Base-by-base conservation (phyloP, 139 green algal species). In the Chlamydomonas incerta region DNA sequence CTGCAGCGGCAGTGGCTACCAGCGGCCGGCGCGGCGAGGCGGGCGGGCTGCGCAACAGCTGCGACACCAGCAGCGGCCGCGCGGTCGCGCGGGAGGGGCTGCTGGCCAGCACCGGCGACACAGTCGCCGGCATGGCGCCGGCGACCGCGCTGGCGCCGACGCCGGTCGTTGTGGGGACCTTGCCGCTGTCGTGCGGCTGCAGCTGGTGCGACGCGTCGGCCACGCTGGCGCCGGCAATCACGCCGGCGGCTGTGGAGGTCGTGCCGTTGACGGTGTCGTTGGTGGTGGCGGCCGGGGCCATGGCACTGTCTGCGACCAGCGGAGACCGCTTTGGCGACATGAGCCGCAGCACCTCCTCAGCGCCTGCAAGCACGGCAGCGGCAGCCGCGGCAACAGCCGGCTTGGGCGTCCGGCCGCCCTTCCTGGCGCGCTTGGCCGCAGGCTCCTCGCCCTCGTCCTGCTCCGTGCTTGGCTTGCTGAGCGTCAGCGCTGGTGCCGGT, bases 151-250 rank as follows among this genome's bases (percentile, higher is more conserved):
- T 8, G 8, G 68, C 68, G 34, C 34, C 34, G 1, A 34, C 34
- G 6, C 6, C 41, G 8, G 41, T 8, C 5, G 41, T 8, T 50
- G 41, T 50, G 41, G 41, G 8, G 6, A 8, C 41, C 2, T 31
- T 73, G 68, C 68, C 31, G 71, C 41, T 13, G 33, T 29, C 11
- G 24, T 57, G 58, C 34, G 21, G 58, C 62, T 83, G 37, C 23
- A 83, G 77, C 20, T 74, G 63, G 37, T 83, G 77, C 6, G 34
- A n/a, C 28, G 63, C 63, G 18, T 73, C 41, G 5, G 77, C 77
- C 2, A 29, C 57, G 2, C 26, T 18, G 20, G 24, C 60, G 26
- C 26, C 26, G 26, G 60, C 41, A 50, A 8, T 8, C 6, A 8
- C 8, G 41, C 8, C 41, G 8, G 41, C 41, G 5, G 41, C 41